These are phyloP conservation scores for Starmerella floricola DNA, from an alignment of 805 yeast genomes.

Conservation along the genomic window DNA sequence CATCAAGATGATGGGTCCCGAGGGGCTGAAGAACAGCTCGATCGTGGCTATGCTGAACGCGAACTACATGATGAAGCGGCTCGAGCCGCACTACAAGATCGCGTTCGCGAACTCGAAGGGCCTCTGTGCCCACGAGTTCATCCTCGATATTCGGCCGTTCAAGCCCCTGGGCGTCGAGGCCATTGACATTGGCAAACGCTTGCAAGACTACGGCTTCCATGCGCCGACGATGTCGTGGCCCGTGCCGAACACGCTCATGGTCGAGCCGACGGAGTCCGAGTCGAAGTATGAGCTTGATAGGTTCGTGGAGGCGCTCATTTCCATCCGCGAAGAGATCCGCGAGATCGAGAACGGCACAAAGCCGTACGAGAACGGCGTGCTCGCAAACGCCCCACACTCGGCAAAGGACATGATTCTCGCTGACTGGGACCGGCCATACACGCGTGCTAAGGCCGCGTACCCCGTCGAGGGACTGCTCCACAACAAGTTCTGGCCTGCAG, in stretches of 20 bases:
- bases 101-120: slow-evolving; percentile 56
- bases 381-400: slow-evolving; percentile 89
- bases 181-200: slow-evolving; percentile 89
- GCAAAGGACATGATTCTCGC: slow-evolving; percentile 56
- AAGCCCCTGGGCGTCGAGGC: slow-evolving; percentile 77
- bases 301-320: slow-evolving; percentile 74
- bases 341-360: slow-evolving; percentile 55
- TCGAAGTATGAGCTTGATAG: slow-evolving; percentile 77
- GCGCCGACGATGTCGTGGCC: slow-evolving; percentile 99
- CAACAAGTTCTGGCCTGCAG: slow-evolving; percentile 91
- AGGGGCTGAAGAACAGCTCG: slow-evolving; percentile 74
- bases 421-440: slow-evolving; percentile 84
- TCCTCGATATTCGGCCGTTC: slow-evolving; percentile 77
- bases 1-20: slow-evolving; percentile 84
- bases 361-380: slow-evolving; percentile 45
- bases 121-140: slow-evolving; percentile 94
- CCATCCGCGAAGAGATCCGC: slow-evolving; percentile 72
- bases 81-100: slow-evolving; percentile 59
- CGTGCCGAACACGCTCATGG: slow-evolving; percentile 92
- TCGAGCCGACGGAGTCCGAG: slow-evolving; percentile 96
- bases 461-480: slow-evolving; percentile 65
- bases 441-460: slow-evolving; percentile 86
- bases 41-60: slow-evolving; percentile 88
- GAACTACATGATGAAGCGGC: slow-evolving; percentile 79
- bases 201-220: slow-evolving; percentile 97